phyloP scores from a whole-genome alignment of 2,329 filamentous ascomycete genomes.

The Colletotrichum sp. region DNA sequence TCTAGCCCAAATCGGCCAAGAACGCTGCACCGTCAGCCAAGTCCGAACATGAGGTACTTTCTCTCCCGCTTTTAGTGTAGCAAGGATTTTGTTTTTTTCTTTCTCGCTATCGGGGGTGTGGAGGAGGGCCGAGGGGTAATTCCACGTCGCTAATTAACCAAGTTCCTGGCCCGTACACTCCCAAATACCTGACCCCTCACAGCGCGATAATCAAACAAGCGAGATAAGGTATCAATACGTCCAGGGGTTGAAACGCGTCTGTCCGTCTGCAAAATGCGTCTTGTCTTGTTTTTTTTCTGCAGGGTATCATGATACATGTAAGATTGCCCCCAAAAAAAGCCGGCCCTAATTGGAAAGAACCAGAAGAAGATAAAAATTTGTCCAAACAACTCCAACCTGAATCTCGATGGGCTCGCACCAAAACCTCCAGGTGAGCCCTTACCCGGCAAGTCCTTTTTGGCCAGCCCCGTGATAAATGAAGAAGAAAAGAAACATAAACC shows the following conservation, averaged over 20 bases:
- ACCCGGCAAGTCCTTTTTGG: not conserved
- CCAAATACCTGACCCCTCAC: not conserved
- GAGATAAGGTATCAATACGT: conserved; percentile 17
- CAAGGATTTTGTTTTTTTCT: not conserved
- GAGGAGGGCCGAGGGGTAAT: not conserved
- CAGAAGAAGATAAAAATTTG: not conserved
- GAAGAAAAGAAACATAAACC: not conserved
- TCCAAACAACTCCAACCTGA: conserved; percentile 4
- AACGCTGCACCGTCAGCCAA: not conserved
- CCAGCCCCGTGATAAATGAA: not conserved
- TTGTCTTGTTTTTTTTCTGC: conserved; percentile 18
- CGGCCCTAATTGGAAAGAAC: not conserved
- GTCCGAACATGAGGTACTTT: not conserved
- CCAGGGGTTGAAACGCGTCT: conserved; percentile 14
- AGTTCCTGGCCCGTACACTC: not conserved
- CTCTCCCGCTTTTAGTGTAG: not conserved
- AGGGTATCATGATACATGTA: conserved; percentile 22
- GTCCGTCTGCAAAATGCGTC: conserved; percentile 1
- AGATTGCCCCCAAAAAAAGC: conserved; percentile 12
- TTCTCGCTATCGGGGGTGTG: not conserved
- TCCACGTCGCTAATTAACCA: conserved; percentile 1
- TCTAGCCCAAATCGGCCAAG: not conserved
- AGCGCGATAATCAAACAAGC: conserved; percentile 20
- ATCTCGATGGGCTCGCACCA: not conserved
- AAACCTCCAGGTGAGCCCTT: not conserved